Evolutionary conservation across 2,329 filamentous ascomycete species (phyloP), one percentile per base, ranked within the genome.

Genomic region (Fonsecaea multimorphosa): DNA sequence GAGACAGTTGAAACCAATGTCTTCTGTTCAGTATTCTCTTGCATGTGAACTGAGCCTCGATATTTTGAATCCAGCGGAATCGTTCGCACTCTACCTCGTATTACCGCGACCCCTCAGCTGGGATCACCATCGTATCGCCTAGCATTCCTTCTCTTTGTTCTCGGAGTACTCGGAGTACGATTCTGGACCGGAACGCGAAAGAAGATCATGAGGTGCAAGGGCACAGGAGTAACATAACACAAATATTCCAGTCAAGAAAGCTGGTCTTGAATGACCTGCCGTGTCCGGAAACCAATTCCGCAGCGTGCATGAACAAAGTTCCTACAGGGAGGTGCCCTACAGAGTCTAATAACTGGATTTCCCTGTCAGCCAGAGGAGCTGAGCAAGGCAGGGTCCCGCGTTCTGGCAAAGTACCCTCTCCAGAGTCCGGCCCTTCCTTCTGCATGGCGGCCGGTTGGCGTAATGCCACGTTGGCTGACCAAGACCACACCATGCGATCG

Each of bases 401-500:
- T 32, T 54, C 31, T 31, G 8, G 31, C 51, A 54, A 54, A 54
- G 51, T 32, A 24, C 44, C n/a, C 31, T 19, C 29, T 54, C n/a
- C 51, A 19, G 9, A 22, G 5, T 16, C 51, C 27, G 27, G 14
- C 7, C 27, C 32, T 31, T 34, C 14, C 51, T 54, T 9, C 51
- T 54, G 51, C 51, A 54, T 16, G 31, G 51, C 51, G 14, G 27
- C 27, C 8, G 27, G 31, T 32, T 34, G 51, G 51, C 27, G 51
- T 8, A n/a, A 19, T 54, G 27, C 31, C 31, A 54, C 31, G 27
- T 54, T 54, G 31, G 24, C 51, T 54, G 51, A 54, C 51, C 51
- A 54, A 32, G 51, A 54, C 31, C 16, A 53, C 29, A 32, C 24
- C 9, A 32, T 27, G 24, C 29, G 24, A 53, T 53, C 49, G 24